These are phyloP conservation scores for Cladosporium halotolerans DNA, from an alignment of 2,329 filamentous ascomycete species.

Conservation along the genomic window DNA sequence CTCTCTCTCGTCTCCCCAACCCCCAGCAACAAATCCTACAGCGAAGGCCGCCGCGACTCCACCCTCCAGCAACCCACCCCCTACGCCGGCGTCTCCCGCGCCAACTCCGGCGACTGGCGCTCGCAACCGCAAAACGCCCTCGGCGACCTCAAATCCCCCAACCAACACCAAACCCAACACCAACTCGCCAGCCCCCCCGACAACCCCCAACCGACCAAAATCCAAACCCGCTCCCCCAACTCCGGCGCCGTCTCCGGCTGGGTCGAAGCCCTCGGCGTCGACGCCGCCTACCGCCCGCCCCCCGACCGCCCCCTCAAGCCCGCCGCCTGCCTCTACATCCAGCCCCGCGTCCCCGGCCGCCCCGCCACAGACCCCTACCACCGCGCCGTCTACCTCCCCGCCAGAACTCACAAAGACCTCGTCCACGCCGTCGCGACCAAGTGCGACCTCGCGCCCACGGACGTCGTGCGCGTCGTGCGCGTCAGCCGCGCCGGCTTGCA, in stretches of 20 bases:
- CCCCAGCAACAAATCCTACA: slow-evolving; percentile 41
- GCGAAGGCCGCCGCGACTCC: slow-evolving; percentile 34
- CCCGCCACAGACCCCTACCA: slow-evolving; percentile 58
- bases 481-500: slow-evolving; percentile 69
- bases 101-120: slow-evolving; percentile 40
- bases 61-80: slow-evolving; percentile 40
- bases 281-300: slow-evolving; percentile 74
- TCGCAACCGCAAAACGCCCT: slow-evolving; percentile 50
- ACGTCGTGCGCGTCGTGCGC: slow-evolving; percentile 65
- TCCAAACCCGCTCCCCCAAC: slow-evolving; percentile 52
- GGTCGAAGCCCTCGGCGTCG: slow-evolving; percentile 91
- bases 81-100: slow-evolving; percentile 37
- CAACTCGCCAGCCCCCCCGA: slow-evolving; percentile 42
- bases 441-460: slow-evolving; percentile 68
- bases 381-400: slow-evolving; percentile 76
- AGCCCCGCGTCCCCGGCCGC: slow-evolving; percentile 47
- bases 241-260: slow-evolving; percentile 66
- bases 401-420: slow-evolving; percentile 70
- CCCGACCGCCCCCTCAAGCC: slow-evolving; percentile 63
- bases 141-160: slow-evolving; percentile 39
- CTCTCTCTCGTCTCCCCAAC: slow-evolving; percentile 49
- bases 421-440: slow-evolving; percentile 68
- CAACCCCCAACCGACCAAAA: slow-evolving; percentile 45
- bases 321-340: slow-evolving; percentile 84
- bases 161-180: slow-evolving; percentile 24